These are phyloP conservation scores for Leccinum subgranulosum DNA, from an alignment of 768 basidiomycete genomes.

Conservation along the genomic window DNA sequence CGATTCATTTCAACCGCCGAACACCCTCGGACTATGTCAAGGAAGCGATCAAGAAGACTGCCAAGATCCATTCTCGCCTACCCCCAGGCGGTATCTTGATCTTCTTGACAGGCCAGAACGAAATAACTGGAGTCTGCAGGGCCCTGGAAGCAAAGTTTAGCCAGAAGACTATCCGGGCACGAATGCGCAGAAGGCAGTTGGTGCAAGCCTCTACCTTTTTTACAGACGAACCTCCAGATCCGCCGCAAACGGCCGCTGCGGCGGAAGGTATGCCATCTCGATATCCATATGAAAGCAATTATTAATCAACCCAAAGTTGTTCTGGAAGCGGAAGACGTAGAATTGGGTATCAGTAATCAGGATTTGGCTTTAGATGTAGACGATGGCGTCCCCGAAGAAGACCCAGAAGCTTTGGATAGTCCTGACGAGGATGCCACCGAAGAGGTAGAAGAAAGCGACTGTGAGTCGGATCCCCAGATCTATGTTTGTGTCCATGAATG, in stretches of 20 bases:
- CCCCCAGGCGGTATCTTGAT: conserved; percentile 92
- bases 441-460: conserved; percentile 63
- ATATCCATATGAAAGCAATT: not conserved
- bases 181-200: conserved; percentile 36
- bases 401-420: conserved; percentile 72
- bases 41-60: conserved; percentile 86
- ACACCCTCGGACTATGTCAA: conserved; percentile 86
- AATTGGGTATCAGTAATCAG: conserved; percentile 53
- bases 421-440: conserved; percentile 61
- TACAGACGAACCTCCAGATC: conserved; percentile 20
- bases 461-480: conserved; percentile 35
- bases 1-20: conserved; percentile 86
- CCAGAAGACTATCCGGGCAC: conserved; percentile 54
- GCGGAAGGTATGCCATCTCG: conserved; percentile 14
- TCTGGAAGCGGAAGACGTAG: conserved; percentile 76
- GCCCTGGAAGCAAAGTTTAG: conserved; percentile 80
- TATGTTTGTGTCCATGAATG: conserved; percentile 18
- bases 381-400: conserved; percentile 54
- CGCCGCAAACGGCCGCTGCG: conserved; percentile 13
- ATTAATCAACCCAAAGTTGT: conserved; percentile 46
- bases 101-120: conserved; percentile 94
- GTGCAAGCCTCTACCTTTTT: conserved; percentile 29
- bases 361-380: conserved; percentile 70
- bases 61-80: conserved; percentile 88
- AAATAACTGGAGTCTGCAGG: conserved; percentile 83